Percentiles rank a stretch among this genome's conserved stretches.
Conservation (phyloP, 202 grass and related monocot species). For the Sporobolus alterniflorus region DNA sequence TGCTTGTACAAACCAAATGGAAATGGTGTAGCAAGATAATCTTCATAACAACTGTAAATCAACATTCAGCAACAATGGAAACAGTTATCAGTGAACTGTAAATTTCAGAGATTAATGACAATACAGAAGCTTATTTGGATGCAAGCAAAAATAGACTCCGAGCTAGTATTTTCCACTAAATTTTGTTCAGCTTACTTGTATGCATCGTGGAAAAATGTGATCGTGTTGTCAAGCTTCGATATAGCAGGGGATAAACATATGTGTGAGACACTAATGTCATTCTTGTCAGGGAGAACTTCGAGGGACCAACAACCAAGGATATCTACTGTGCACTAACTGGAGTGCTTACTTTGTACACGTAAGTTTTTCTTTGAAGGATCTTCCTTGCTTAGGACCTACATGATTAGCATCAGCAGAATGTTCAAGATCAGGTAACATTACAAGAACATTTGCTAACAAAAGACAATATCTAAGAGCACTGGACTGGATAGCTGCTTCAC, state of each 20-base stretch:
- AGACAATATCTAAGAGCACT: neutral
- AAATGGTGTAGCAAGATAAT: slow-evolving; percentile 84
- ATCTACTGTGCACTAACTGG: slow-evolving; percentile 93
- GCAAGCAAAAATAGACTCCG: slow-evolving; percentile 1
- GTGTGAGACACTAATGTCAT: slow-evolving; percentile 75
- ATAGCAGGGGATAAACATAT: slow-evolving; percentile 80
- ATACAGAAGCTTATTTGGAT: slow-evolving; percentile 10
- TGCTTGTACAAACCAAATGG: slow-evolving; percentile 96
- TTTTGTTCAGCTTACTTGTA: slow-evolving; percentile 63
- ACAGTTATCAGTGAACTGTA: slow-evolving; percentile 5
- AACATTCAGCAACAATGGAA: slow-evolving; percentile 32
- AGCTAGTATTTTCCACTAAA: slow-evolving; percentile 7
- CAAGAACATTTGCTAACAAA: neutral
- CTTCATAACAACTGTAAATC: slow-evolving; percentile 84
- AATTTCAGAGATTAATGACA: slow-evolving; percentile 30
- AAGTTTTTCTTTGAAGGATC: slow-evolving; percentile 96
- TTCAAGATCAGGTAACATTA: slow-evolving; percentile 24
- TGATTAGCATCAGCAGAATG: slow-evolving; percentile 35
- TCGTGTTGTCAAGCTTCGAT: slow-evolving; percentile 87
- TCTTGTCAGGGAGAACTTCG: slow-evolving; percentile 82
- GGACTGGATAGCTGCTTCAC: neutral
- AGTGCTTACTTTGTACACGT: slow-evolving; percentile 84
- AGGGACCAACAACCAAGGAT: slow-evolving; percentile 94
- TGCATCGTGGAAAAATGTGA: slow-evolving; percentile 85
- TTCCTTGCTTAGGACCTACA: slow-evolving; percentile 92